These are phyloP conservation scores for Chamaecrista fasciculata DNA, from an alignment of 306 rosid genomes.

Conservation along the genomic window DNA sequence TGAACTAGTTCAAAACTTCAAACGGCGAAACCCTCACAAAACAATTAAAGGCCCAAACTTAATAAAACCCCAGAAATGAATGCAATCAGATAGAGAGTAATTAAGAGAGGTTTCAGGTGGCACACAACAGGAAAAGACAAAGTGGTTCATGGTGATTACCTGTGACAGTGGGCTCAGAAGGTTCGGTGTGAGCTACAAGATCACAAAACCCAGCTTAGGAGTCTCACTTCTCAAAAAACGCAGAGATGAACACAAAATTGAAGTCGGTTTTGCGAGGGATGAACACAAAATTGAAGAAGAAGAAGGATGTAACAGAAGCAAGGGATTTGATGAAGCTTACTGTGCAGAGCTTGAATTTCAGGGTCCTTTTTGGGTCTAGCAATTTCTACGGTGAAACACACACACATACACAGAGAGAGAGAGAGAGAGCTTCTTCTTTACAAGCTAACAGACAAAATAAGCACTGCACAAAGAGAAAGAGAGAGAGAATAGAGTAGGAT, in stretches of 20 bases:
- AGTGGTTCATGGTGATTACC: constrained; percentile 12
- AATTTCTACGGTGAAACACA: neutral
- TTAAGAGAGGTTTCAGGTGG: constrained; percentile 12
- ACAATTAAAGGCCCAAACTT: constrained; percentile 17
- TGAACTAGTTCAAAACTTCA: constrained; percentile 10
- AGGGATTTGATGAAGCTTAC: neutral
- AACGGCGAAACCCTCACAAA: constrained; percentile 17
- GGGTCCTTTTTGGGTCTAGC: neutral
- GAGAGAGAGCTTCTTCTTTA: neutral
- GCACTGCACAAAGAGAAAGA: constrained; percentile 8
- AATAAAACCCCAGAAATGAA: constrained; percentile 26
- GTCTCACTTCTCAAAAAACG: constrained; percentile 7
- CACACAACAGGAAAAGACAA: constrained; percentile 30
- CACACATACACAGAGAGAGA: no score
- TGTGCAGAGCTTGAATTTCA: constrained; percentile 12
- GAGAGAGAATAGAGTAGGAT: neutral
- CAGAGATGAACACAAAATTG: constrained; percentile 2
- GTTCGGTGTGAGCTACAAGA: constrained; percentile 30
- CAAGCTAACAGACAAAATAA: constrained; percentile 23
- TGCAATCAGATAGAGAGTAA: neutral
- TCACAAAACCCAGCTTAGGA: constrained; percentile 19
- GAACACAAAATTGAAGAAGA: constrained; percentile 19
- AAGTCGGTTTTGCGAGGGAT: constrained; percentile 30
- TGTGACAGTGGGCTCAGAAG: constrained; percentile 33
- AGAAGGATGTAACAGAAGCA: constrained; percentile 22